Evolutionary conservation across 2,329 filamentous ascomycete genomes (phyloP).

Genomic region (Domatiomyces globalis): DNA sequence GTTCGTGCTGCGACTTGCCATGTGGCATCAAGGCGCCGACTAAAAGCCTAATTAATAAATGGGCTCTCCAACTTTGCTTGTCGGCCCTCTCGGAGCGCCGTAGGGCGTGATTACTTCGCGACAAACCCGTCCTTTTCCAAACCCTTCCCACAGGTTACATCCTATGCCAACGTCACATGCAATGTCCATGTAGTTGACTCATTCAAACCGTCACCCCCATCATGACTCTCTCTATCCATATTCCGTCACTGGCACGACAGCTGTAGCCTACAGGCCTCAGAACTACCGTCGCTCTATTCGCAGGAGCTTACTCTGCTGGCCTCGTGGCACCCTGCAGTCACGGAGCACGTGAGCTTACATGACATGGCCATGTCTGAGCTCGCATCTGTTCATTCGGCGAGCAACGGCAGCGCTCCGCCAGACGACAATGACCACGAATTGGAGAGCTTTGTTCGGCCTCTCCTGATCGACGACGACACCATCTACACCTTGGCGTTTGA

Average conservation of each 20-base stretch:
- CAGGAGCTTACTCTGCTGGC: background rate
- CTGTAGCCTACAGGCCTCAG: background rate
- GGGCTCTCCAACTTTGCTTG: background rate
- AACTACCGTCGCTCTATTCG: background rate
- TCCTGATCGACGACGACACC: slow-evolving; percentile 28
- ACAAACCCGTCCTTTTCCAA: background rate
- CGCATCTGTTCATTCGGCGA: slow-evolving; percentile 11
- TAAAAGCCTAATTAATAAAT: background rate
- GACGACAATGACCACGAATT: slow-evolving; percentile 23
- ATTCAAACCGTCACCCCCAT: background rate
- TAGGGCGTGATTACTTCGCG: background rate
- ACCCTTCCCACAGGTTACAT: background rate
- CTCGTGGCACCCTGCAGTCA: background rate
- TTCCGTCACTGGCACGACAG: background rate
- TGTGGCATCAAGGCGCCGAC: background rate
- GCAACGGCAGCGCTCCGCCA: slow-evolving; percentile 16
- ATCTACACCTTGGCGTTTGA: slow-evolving; percentile 33
- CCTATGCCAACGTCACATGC: background rate
- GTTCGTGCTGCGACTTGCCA: background rate
- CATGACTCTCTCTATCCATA: background rate
- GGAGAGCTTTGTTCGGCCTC: slow-evolving; percentile 28
- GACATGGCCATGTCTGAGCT: slow-evolving; percentile 14
- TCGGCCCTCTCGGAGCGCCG: background rate
- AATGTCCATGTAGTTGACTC: background rate
- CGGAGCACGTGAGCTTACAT: background rate